Evolutionary conservation across 2,329 filamentous ascomycete genomes (phyloP), one percentile per base, ranked within the genome.

Genomic region (Verticillium albo-atrum): DNA sequence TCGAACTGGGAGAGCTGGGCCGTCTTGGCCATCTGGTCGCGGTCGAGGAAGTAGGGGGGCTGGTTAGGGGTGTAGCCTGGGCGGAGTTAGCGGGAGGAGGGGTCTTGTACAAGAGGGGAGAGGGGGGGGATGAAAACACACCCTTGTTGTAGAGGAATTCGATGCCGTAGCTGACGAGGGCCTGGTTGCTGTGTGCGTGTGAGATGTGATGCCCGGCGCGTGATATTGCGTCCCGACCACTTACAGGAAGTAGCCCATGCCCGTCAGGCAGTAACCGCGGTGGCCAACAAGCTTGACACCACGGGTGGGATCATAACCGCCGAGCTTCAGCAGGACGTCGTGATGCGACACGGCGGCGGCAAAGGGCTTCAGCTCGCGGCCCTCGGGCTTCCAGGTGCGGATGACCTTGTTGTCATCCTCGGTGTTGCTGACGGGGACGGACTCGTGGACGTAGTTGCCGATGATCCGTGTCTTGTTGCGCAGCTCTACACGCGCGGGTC

Each of bases 1-100:
- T 99, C 95, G 70, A 99, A 99, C 70, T 97, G 91, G 67, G 95
- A 92, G 27, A 99, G 86, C 77, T 99, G 95, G 2, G 95, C 95
- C 0, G 95, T 99, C 82, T 98, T 98, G 62, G 90, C 93, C 95
- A 99, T 99, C 74, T 92, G 89, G 56, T 96, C 91, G 37, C 62
- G 62, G 56, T 64, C 61, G 59, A 64, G 61, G 32, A 64, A 59
- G 58, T 63, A 64, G 12, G 62, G 62, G 20, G 62, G 62, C 58
- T 64, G 62, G 58, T 64, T 64, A 7, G 91, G 88, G 30, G 84
- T 92, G 76, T 92, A 96, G 59, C 90, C 56, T 50, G 34, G 37
- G 50, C 7, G 27, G 17, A 3, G 35, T 51, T 25, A 51, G 47
- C 47, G 1, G 30, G 6, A 25, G 53, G n/a, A 2, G 30, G 14